Evolutionary conservation across 2,329 filamentous ascomycete species (phyloP), one percentile per base, ranked within the genome.

Genomic region (Akanthomyces dipterigenus): DNA sequence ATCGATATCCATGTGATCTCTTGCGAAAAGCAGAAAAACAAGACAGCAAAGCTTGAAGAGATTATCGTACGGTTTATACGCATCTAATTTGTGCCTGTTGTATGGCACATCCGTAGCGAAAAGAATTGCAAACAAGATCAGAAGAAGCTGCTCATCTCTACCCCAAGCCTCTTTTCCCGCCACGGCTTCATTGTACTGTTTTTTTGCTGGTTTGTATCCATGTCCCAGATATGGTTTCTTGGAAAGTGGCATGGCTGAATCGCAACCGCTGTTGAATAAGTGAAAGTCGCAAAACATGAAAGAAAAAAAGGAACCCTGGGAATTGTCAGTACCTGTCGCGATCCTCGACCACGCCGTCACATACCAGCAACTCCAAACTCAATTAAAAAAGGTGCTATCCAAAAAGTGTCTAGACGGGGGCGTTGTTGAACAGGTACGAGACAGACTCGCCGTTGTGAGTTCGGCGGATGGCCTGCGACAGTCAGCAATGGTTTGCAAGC

Each of bases 381-480:
- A n/a, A 60, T n/a, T 3, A 31, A 48, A 60, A 38, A 31, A 48
- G 20, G 46, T 20, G 11, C 20, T 61, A 49, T 56, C 43, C 59
- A 61, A 61, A 45, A 55, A 42, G 3, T 1, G 55, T 56, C 67
- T 70, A 81, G 18, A 80, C 77, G 2, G 86, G 85, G 48, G 85
- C 85, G 70, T 89, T 86, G 64, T 82, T 87, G 75, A 89, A 89
- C 56, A 89, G 74, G 70, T 88, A 89, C 26, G 84, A 87, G 24
- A 89, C 86, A 63, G 79, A 80, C 69, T 82, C 80, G 67, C 78
- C 87, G 69, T 89, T 89, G 73, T 88, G 87, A 22, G 87, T 89
- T 69, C 87, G 77, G 60, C 86, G 79, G 67, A 88, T 88, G 14
- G 86, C 86, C 75, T 88, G 36, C n/a, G n/a, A 34, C 8, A 31